phyloP scores from a whole-genome alignment of 768 basidiomycete genomes.

The Boletus insuetus region DNA sequence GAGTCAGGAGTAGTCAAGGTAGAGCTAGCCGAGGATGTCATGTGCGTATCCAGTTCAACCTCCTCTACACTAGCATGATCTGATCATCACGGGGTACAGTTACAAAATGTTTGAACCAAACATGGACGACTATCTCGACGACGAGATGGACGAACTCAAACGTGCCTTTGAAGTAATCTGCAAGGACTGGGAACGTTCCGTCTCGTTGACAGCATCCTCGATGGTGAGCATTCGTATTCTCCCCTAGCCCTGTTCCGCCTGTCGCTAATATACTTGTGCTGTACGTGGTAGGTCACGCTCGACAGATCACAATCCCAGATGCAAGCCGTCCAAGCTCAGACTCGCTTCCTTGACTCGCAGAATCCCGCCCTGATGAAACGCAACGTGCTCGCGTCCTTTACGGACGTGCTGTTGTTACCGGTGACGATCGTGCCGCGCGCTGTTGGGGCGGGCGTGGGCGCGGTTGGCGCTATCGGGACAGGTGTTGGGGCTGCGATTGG shows the following conservation, averaged over 20 bases:
- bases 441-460: slow-evolving; percentile 66
- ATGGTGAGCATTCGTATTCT: slow-evolving; percentile 34
- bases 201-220: slow-evolving; percentile 6
- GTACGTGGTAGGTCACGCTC: slow-evolving; percentile 8
- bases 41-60: slow-evolving; percentile 48
- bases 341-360: slow-evolving; percentile 76
- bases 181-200: slow-evolving; percentile 72
- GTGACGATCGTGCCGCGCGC: slow-evolving; percentile 95
- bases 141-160: slow-evolving; percentile 85
- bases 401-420: slow-evolving; percentile 82
- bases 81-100: slow-evolving; percentile 38
- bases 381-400: slow-evolving; percentile 90
- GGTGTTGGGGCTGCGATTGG: slow-evolving; percentile 64
- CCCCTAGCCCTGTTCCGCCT: not conserved
- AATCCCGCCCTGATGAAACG: slow-evolving; percentile 93
- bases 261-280: not conserved
- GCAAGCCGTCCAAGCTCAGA: slow-evolving; percentile 12
- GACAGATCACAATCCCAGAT: not conserved
- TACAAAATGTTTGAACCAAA: slow-evolving; percentile 94
- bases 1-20: slow-evolving; percentile 35
- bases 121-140: slow-evolving; percentile 97
- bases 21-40: slow-evolving; percentile 73
- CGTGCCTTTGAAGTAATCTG: slow-evolving; percentile 70
- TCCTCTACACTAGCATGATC: not conserved
- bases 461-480: slow-evolving; percentile 64